These are phyloP conservation scores for Ceratocystis diversiconidia DNA, from an alignment of 2,329 filamentous ascomycete genomes.

Conservation along the genomic window DNA sequence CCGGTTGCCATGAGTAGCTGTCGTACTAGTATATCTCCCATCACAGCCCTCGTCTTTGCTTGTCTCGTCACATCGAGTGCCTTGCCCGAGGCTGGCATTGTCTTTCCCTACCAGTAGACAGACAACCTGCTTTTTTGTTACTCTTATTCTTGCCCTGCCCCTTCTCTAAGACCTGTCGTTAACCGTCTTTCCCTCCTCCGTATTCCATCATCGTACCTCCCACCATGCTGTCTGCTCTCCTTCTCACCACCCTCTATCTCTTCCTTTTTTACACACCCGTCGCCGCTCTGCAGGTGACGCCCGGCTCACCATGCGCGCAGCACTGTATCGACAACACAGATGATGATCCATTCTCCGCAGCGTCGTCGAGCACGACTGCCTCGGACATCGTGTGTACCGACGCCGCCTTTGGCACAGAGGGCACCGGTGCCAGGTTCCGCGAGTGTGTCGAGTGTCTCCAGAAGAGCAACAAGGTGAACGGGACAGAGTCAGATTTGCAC, in stretches of 20 bases:
- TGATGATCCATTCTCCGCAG: slow-evolving; percentile 25
- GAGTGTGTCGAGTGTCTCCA: slow-evolving; percentile 35
- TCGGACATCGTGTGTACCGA: slow-evolving; percentile 36
- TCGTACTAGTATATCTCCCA: too few species aligned
- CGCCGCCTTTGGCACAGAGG: slow-evolving; percentile 27
- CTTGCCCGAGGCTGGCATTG: too few species aligned
- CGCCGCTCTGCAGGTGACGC: slow-evolving; percentile 32
- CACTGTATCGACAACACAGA: slow-evolving; percentile 31
- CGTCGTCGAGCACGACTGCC: slow-evolving; percentile 29
- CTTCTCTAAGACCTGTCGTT: neutral
- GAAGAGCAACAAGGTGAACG: slow-evolving; percentile 30
- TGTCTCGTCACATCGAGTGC: too few species aligned
- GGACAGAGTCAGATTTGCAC: slow-evolving; percentile 29
- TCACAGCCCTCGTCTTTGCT: too few species aligned
- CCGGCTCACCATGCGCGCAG: slow-evolving; percentile 36
- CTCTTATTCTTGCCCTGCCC: too few species aligned
- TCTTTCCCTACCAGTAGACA: too few species aligned
- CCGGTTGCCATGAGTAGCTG: too few species aligned
- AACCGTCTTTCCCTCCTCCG: neutral
- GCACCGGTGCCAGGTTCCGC: slow-evolving; percentile 32
- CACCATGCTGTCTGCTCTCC: neutral
- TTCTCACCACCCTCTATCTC: neutral
- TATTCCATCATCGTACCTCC: neutral
- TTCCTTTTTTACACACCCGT: neutral
- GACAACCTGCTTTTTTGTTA: too few species aligned